Evolutionary conservation across 805 yeast species (phyloP).

Genomic region (Ogataea nakhonphanomensis): DNA sequence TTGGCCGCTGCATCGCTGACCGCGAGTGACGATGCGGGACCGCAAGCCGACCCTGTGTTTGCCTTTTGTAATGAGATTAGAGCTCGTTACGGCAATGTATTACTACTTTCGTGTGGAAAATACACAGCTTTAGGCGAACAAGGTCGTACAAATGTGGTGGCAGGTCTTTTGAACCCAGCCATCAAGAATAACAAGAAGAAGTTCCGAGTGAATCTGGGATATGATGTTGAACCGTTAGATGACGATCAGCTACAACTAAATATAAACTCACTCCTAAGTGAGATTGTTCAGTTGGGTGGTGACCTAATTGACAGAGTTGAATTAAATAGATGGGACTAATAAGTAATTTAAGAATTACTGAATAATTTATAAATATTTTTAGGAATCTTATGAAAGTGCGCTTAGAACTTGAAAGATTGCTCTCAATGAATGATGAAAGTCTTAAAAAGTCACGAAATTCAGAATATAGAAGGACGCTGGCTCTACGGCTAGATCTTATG

Average conservation of each 20-base stretch:
- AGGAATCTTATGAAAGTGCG: constrained; percentile 7
- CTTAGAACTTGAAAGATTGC: constrained; percentile 29
- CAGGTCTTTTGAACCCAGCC: constrained; percentile 79
- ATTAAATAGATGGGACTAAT: constrained; percentile 11
- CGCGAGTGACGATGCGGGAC: constrained; percentile 37
- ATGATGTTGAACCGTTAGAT: constrained; percentile 61
- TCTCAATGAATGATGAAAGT: constrained; percentile 38
- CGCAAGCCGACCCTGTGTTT: constrained; percentile 53
- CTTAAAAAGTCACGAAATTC: constrained; percentile 42
- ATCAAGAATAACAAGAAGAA: constrained; percentile 51
- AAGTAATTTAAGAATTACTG: neutral
- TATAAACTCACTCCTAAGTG: constrained; percentile 67
- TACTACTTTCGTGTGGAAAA: constrained; percentile 64
- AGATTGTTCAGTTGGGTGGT: constrained; percentile 67
- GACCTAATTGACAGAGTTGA: constrained; percentile 46
- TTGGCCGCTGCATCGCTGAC: constrained; percentile 39
- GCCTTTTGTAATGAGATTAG: constrained; percentile 59
- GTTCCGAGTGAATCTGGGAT: constrained; percentile 78
- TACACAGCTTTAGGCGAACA: constrained; percentile 50
- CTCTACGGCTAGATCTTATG: constrained; percentile 32
- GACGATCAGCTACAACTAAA: constrained; percentile 55
- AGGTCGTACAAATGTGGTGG: constrained; percentile 54
- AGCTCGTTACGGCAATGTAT: constrained; percentile 58
- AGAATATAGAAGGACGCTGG: constrained; percentile 37
- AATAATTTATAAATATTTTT: too few species aligned